Evolutionary conservation across 352 stramenopile genomes (phyloP).

Genomic region (Phytopythium kandeliae): DNA sequence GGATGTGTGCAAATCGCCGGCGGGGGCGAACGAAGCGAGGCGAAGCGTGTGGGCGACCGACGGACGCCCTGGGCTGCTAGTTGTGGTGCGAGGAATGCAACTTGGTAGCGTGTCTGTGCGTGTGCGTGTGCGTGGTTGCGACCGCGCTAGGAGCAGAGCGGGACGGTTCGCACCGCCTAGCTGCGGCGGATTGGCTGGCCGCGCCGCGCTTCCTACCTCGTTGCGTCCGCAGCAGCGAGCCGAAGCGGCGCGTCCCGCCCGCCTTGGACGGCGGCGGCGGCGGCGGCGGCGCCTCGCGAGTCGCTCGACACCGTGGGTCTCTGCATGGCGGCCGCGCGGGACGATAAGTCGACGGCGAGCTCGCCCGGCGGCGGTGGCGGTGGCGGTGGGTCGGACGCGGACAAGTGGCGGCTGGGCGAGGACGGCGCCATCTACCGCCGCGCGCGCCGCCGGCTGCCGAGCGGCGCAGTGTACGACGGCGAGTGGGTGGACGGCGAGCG

Average conservation of each 20-base stretch:
- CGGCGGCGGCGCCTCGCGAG: too few relatives aligned
- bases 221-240: neutral
- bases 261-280: too few relatives aligned
- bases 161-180: too few relatives aligned
- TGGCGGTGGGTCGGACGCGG: constrained; percentile 60
- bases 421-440: constrained; percentile 71
- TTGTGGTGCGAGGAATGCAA: constrained; percentile 6
- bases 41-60: neutral
- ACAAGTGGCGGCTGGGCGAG: constrained; percentile 62
- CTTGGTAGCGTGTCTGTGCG: neutral
- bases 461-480: constrained; percentile 76
- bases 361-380: constrained; percentile 2
- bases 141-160: too few relatives aligned
- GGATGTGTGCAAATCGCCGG: constrained; percentile 1
- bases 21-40: too few relatives aligned
- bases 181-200: too few relatives aligned
- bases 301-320: too few relatives aligned
- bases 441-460: constrained; percentile 63
- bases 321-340: neutral
- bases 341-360: neutral
- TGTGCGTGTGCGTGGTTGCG: neutral
- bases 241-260: neutral
- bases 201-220: neutral
- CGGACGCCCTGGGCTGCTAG: neutral
- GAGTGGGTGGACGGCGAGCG: constrained; percentile 84